Evolutionary conservation across 108 stramenopile genomes (phyloP).

Genomic region (Bacterosira constricta): DNA sequence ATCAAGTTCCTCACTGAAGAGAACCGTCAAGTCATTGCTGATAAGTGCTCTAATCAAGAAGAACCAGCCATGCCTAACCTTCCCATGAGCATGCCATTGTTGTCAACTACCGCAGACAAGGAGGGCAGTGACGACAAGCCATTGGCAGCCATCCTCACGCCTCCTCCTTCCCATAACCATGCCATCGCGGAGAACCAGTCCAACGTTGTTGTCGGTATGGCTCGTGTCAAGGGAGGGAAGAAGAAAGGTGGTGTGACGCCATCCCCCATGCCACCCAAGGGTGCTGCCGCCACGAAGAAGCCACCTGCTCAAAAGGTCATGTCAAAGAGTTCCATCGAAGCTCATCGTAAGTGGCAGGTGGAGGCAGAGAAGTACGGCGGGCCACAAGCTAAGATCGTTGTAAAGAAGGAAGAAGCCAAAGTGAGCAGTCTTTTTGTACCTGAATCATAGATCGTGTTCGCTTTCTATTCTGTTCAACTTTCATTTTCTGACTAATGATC

Average conservation of each 20-base stretch:
- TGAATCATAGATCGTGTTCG: not conserved
- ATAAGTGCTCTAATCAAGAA: conserved; percentile 57
- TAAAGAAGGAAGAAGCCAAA: conserved; percentile 71
- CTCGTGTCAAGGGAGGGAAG: not conserved
- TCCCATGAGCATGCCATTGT: conserved; percentile 24
- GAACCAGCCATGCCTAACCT: conserved; percentile 58
- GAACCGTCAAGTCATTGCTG: conserved; percentile 52
- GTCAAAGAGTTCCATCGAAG: conserved; percentile 41
- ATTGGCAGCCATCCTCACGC: conserved; percentile 40
- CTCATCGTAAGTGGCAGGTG: conserved; percentile 75
- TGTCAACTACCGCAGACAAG: conserved; percentile 20
- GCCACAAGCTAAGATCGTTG: conserved; percentile 61
- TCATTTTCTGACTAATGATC: not conserved
- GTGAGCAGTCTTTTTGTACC: not conserved
- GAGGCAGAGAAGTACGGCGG: conserved; percentile 71
- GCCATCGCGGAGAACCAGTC: conserved; percentile 26
- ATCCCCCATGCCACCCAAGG: conserved; percentile 28
- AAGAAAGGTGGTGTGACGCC: conserved; percentile 35
- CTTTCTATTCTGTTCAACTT: not conserved
- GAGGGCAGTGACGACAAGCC: not conserved
- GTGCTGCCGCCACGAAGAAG: too few species aligned
- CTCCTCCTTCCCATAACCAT: conserved; percentile 39
- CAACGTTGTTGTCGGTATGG: conserved; percentile 32
- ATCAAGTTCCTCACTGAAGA: conserved; percentile 54
- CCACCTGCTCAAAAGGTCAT: conserved; percentile 10